A percentile compares a stretch with the other conserved stretches of the same genome.
Evolutionary conservation across 129 eudicot species (phyloP).

Genomic region (Pittosporum tobira): DNA sequence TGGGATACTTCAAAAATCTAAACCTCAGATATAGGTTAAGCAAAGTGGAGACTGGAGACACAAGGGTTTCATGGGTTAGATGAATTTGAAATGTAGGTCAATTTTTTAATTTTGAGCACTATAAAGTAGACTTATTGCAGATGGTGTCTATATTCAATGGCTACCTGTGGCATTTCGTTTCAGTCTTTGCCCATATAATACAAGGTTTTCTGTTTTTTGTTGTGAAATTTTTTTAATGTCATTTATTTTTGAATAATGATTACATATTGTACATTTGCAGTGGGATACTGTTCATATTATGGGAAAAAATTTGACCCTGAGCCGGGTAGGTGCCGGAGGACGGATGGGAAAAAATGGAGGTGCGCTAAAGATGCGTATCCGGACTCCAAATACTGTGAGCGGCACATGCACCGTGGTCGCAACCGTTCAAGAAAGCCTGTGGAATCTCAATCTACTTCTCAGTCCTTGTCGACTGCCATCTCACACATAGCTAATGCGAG

Average conservation of each 20-base stretch:
- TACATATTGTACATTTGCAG: conserved; percentile 16
- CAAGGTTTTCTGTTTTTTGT: neutral
- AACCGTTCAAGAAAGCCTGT: conserved; percentile 99
- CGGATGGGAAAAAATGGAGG: conserved; percentile 97
- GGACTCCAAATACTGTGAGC: conserved; percentile 94
- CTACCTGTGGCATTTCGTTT: neutral
- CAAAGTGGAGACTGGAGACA: too few relatives aligned
- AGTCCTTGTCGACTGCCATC: conserved; percentile 35
- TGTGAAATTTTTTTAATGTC: neutral
- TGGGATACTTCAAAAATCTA: too few relatives aligned
- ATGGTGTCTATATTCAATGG: neutral
- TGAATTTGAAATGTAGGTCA: neutral
- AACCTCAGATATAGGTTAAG: too few relatives aligned
- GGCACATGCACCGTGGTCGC: conserved; percentile 99
- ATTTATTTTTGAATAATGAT: neutral
- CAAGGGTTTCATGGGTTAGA: neutral
- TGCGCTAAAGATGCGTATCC: conserved; percentile 90
- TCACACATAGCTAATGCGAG: conserved; percentile 28
- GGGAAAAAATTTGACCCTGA: conserved; percentile 93
- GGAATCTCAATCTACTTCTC: conserved; percentile 80
- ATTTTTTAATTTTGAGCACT: neutral
- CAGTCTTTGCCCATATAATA: neutral
- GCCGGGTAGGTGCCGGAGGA: conserved; percentile 95
- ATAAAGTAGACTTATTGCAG: neutral
- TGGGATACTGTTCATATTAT: conserved; percentile 77